Evolutionary conservation across 2,329 filamentous ascomycete genomes (phyloP).

Genomic region (Beauveria medogensis): DNA sequence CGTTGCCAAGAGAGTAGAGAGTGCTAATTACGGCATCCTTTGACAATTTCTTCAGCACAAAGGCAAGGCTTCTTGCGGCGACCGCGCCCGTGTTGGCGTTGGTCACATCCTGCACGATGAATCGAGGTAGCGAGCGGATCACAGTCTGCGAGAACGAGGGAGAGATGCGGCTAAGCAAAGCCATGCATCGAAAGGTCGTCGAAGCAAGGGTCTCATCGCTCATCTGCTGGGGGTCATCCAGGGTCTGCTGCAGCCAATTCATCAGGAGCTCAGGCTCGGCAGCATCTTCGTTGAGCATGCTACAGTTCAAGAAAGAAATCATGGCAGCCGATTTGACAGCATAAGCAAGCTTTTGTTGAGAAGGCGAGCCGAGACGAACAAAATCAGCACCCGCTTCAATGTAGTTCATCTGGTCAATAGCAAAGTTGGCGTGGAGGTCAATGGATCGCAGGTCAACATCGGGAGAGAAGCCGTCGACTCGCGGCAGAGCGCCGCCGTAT

Average conservation of each 20-base stretch:
- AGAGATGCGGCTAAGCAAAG: slow-evolving; percentile 69
- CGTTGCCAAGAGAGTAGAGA: slow-evolving; percentile 91
- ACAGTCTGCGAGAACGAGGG: slow-evolving; percentile 65
- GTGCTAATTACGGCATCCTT: slow-evolving; percentile 93
- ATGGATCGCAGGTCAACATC: slow-evolving; percentile 49
- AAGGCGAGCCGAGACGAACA: slow-evolving; percentile 67
- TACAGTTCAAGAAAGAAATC: slow-evolving; percentile 78
- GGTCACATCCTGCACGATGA: slow-evolving; percentile 78
- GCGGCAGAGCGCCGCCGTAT: slow-evolving; percentile 31
- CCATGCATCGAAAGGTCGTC: slow-evolving; percentile 72
- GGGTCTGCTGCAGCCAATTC: slow-evolving; percentile 75
- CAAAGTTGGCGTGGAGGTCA: slow-evolving; percentile 61
- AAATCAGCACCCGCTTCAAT: slow-evolving; percentile 89
- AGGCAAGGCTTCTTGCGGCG: slow-evolving; percentile 78
- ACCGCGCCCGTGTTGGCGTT: slow-evolving; percentile 61
- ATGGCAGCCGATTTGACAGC: slow-evolving; percentile 78
- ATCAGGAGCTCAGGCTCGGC: slow-evolving; percentile 74
- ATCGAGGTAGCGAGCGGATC: slow-evolving; percentile 71
- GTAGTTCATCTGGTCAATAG: slow-evolving; percentile 74
- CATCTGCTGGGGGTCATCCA: slow-evolving; percentile 76
- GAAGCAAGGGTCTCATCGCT: slow-evolving; percentile 68
- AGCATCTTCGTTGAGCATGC: slow-evolving; percentile 70
- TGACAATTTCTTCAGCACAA: slow-evolving; percentile 71
- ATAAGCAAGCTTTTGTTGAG: slow-evolving; percentile 79
- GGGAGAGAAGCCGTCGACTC: slow-evolving; percentile 25